Evolutionary conservation across 2,329 filamentous ascomycete species (phyloP).

Genomic region (Dactylellina haptotyla): DNA sequence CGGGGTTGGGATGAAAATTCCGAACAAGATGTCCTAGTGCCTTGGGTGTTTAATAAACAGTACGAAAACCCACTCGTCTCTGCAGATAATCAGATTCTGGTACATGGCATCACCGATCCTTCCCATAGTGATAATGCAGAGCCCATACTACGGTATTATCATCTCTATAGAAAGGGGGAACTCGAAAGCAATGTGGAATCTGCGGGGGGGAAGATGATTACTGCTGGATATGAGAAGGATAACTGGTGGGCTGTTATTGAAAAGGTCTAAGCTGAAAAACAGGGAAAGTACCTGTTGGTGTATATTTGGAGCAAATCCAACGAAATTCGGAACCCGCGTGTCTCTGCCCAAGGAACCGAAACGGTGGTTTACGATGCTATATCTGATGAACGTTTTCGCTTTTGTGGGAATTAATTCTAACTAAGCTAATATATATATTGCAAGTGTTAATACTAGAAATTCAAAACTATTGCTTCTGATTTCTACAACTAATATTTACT

Average conservation of each 20-base stretch:
- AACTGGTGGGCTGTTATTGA: slow-evolving; percentile 92
- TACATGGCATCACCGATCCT: too few species aligned
- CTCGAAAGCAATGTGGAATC: slow-evolving; percentile 79
- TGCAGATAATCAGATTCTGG: background rate
- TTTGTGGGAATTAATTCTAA: too few species aligned
- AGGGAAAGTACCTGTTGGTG: background rate
- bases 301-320: background rate
- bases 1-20: slow-evolving; percentile 86
- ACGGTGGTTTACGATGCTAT: too few species aligned
- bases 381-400: too few species aligned
- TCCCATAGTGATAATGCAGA: slow-evolving; percentile 64
- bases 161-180: slow-evolving; percentile 87
- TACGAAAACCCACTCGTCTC: slow-evolving; percentile 14
- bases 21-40: slow-evolving; percentile 91
- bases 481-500: too few species aligned
- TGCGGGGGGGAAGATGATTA: slow-evolving; percentile 79
- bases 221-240: slow-evolving; percentile 91
- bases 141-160: slow-evolving; percentile 89
- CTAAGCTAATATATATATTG: too few species aligned
- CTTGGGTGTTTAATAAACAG: slow-evolving; percentile 77
- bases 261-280: background rate
- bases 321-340: too few species aligned
- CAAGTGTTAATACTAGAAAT: too few species aligned
- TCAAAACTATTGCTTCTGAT: too few species aligned
- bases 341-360: too few species aligned